Evolutionary conservation across 192 early-diverging fungal genomes (phyloP), one percentile per base, ranked within the genome.

Genomic region (Entomortierella parvispora): DNA sequence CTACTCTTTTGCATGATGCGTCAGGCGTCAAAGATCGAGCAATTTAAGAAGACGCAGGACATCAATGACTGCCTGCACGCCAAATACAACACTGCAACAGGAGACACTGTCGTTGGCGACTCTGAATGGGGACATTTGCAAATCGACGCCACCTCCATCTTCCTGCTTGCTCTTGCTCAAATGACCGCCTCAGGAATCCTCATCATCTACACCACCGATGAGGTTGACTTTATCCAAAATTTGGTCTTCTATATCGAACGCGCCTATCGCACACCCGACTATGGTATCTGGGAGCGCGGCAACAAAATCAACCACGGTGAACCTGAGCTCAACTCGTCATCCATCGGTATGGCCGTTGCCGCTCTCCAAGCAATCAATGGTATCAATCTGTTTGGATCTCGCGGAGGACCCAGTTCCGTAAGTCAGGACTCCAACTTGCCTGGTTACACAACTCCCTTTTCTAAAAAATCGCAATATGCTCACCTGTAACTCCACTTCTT

Each of bases 271-370:
- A 94, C 93, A 8, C 93, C 93, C 0, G 94, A 95, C 60, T 94
- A 91, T 70, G 94, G 94, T 52, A 90, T 94, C 49, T 96, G 94
- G 94, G 94, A 96, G 57, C 81, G 94, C 48, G 94, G 94, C 53
- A 90, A 94, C 76, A 96, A 96, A 80, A 87, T 88, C 46, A 96
- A 96, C 82, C 92, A 94, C 59, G 94, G 94, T 32, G 79, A 89
- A 50, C 91, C 93, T 25, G 94, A 96, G 77, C 68, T 96, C 67
- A 96, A 96, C 68, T 94, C 92, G 2, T 94, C 93, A 0, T 91
- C 89, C 42, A 94, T 96, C 45, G 94, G 94, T 52, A 96, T 96
- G 91, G 94, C 87, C 11, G 90, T 94, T 2, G 93, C 93, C 25
- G 94, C 94, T 1, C 74, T 96, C 23, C 89, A 91, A 59, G 90